Percentiles rank a stretch among this genome's conserved stretches.
phyloP scores from a whole-genome alignment of 306 rosid genomes.

The Bauhinia variegata region DNA sequence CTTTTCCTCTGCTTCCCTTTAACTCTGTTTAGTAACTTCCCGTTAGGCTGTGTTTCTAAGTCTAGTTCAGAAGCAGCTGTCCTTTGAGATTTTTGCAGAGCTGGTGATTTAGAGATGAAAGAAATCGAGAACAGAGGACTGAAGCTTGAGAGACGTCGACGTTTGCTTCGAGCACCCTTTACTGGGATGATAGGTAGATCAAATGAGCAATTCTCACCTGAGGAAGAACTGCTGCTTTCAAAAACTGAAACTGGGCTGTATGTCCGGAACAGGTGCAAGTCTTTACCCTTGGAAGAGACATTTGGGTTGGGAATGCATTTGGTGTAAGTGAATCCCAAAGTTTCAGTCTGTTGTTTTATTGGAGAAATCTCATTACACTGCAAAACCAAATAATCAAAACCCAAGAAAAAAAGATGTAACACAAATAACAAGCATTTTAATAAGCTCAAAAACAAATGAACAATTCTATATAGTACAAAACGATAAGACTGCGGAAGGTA shows the following conservation, averaged over 20 bases:
- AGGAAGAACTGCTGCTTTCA: conserved; percentile 68
- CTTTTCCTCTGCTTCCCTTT: conserved; percentile 49
- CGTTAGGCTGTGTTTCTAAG: conserved; percentile 28
- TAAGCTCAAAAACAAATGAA: neutral
- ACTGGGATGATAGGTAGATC: conserved; percentile 42
- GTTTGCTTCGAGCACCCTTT: conserved; percentile 72
- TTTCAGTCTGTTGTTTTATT: conserved; percentile 26
- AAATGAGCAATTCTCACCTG: conserved; percentile 50
- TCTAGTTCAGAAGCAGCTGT: conserved; percentile 43
- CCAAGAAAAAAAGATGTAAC: conserved; percentile 24
- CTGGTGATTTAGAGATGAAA: conserved; percentile 32
- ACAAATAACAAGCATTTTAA: neutral
- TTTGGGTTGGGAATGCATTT: conserved; percentile 34
- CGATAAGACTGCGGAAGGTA: neutral
- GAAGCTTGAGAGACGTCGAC: conserved; percentile 50
- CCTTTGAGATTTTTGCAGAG: conserved; percentile 27
- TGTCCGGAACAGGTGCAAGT: conserved; percentile 48
- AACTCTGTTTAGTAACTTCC: conserved; percentile 30
- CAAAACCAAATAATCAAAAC: conserved; percentile 36
- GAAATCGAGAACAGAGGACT: conserved; percentile 34
- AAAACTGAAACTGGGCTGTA: conserved; percentile 76
- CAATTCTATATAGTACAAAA: neutral
- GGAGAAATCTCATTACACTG: conserved; percentile 44
- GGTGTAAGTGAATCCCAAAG: conserved; percentile 39
- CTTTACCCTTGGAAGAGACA: conserved; percentile 44